Evolutionary conservation across 768 basidiomycete species (phyloP).

Genomic region (Xerocomellus amylosporus): DNA sequence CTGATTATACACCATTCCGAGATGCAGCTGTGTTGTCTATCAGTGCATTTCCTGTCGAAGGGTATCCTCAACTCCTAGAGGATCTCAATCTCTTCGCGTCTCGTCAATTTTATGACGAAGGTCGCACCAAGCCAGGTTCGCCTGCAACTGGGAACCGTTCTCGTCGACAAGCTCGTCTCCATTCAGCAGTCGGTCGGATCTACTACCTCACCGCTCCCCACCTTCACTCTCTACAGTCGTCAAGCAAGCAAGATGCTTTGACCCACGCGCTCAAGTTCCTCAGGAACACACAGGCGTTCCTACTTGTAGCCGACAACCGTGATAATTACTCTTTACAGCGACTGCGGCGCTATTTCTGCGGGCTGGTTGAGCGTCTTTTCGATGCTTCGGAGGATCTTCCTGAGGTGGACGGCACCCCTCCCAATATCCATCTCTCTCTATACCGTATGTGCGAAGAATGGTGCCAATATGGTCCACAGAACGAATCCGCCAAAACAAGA

Average conservation of each 20-base stretch:
- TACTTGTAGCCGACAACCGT: slow-evolving; percentile 68
- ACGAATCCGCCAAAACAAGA: slow-evolving; percentile 68
- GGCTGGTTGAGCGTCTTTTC: slow-evolving; percentile 82
- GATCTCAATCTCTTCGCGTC: slow-evolving; percentile 78
- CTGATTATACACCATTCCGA: slow-evolving; percentile 78
- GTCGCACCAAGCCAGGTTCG: slow-evolving; percentile 46
- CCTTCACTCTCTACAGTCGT: slow-evolving; percentile 65
- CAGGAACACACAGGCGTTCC: slow-evolving; percentile 72
- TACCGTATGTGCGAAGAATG: slow-evolving; percentile 91
- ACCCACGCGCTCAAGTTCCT: slow-evolving; percentile 84
- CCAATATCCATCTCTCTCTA: slow-evolving; percentile 71
- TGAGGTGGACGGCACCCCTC: slow-evolving; percentile 70
- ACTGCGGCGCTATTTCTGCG: slow-evolving; percentile 87
- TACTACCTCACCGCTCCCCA: slow-evolving; percentile 82
- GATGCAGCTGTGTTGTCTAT: slow-evolving; percentile 87
- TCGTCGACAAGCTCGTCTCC: slow-evolving; percentile 73
- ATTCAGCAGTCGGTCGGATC: slow-evolving; percentile 84
- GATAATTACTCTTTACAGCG: slow-evolving; percentile 77
- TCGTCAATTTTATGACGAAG: slow-evolving; percentile 77
- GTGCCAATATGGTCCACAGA: slow-evolving; percentile 81
- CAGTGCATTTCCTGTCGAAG: slow-evolving; percentile 75
- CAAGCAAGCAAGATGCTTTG: slow-evolving; percentile 68
- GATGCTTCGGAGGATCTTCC: slow-evolving; percentile 68
- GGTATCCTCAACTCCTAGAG: slow-evolving; percentile 79
- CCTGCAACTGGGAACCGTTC: slow-evolving; percentile 50